phyloP scores from a whole-genome alignment of 495 filamentous ascomycete genomes.

The Penicillium ochrochloron region DNA sequence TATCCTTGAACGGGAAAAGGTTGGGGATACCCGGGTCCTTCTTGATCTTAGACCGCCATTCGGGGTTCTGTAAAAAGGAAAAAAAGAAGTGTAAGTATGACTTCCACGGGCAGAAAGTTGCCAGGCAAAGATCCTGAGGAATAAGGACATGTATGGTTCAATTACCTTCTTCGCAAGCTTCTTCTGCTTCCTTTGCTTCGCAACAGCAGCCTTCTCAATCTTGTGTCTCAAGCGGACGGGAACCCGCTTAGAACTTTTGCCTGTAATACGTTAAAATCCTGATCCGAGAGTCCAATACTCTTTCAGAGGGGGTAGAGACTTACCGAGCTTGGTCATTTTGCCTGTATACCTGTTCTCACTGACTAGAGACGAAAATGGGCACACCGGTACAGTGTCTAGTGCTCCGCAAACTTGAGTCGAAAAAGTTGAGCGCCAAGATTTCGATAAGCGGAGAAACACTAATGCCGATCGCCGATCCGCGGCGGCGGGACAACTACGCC shows the following conservation, averaged over 20 bases:
- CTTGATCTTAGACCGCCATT: conserved; percentile 92
- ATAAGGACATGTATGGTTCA: not conserved
- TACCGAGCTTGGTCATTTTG: conserved; percentile 60
- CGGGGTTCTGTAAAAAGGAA: conserved; percentile 67
- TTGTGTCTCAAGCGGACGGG: conserved; percentile 90
- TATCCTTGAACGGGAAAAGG: conserved; percentile 97
- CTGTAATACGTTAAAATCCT: conserved; percentile 48
- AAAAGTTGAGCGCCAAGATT: conserved; percentile 47
- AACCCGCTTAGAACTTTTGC: conserved; percentile 91
- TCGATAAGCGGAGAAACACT: conserved; percentile 49
- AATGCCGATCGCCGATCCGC: conserved; percentile 46
- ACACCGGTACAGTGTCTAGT: conserved; percentile 16
- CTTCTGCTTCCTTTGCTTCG: conserved; percentile 86
- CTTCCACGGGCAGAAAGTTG: not conserved
- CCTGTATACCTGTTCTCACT: conserved; percentile 15
- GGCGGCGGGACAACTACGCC: conserved; percentile 22
- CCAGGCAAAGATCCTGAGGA: not conserved
- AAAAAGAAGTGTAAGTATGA: conserved; percentile 18
- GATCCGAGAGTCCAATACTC: not conserved
- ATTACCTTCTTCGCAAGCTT: conserved; percentile 83
- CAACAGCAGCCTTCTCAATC: conserved; percentile 90
- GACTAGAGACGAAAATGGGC: conserved; percentile 18
- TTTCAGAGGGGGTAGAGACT: conserved; percentile 19
- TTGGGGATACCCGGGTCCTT: conserved; percentile 98
- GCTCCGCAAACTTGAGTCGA: conserved; percentile 26